Conservation (phyloP, 306 rosid genomes). For the Lotus japonicus region DNA sequence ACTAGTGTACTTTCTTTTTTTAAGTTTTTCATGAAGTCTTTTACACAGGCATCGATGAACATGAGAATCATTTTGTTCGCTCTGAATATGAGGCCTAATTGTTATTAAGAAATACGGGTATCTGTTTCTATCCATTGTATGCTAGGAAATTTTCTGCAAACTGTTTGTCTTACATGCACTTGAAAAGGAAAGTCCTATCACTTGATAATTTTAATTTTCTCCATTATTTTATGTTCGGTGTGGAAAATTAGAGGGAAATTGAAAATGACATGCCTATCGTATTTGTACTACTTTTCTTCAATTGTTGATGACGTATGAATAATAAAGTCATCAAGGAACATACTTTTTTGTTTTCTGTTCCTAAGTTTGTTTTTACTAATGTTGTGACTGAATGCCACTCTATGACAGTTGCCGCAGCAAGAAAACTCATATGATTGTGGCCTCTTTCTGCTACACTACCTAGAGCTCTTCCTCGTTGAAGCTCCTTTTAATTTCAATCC, state of each 20-base stretch:
- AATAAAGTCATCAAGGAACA: not conserved
- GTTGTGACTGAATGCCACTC: constrained; percentile 17
- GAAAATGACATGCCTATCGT: not conserved
- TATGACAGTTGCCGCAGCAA: constrained; percentile 84
- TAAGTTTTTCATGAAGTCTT: not conserved
- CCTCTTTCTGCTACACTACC: constrained; percentile 87
- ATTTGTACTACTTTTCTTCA: not conserved
- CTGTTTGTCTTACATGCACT: not conserved
- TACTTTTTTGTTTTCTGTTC: not conserved
- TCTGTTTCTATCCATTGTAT: constrained; percentile 1
- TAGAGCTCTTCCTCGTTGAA: constrained; percentile 78
- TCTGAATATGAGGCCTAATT: not conserved
- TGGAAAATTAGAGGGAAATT: not conserved
- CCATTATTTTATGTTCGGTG: not conserved
- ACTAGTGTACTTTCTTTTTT: not conserved
- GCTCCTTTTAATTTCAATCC: constrained; percentile 83
- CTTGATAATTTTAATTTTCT: not conserved
- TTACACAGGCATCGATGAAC: not conserved
- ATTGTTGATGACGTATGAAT: not conserved
- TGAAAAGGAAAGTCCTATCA: constrained; percentile 9
- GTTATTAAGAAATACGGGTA: not conserved
- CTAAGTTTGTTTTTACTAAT: not conserved
- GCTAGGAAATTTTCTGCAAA: not conserved
- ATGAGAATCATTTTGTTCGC: not conserved
- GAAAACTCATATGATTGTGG: constrained; percentile 93